Base-by-base conservation (phyloP, 257 asterid species). In the Plantago ovata region DNA sequence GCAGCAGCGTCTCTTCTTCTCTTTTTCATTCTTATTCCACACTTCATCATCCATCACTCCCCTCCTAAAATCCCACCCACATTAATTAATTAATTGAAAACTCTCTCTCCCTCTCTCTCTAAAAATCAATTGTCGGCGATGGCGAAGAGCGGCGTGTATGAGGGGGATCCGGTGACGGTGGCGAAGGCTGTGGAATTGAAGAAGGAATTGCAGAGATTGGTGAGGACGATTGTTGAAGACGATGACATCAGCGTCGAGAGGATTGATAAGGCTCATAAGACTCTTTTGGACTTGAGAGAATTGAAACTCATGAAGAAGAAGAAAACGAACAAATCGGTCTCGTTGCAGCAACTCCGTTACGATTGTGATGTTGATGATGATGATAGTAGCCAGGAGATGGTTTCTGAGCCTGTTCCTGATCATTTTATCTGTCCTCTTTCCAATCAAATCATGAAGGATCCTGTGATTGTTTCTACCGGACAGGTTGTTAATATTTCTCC, bases 371-470 rank as follows among this genome's bases (percentile, higher is more conserved):
- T 47, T 38, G 20, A n/a, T n/a, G 20, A 6, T 47, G 20, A 16
- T 47, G 20, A 18, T 16, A 11, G 3, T 12, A 16, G 23, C 7
- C n/a, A n/a, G n/a, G n/a, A n/a, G 10, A 19, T 40, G 66, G 58
- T n/a, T 36, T 53, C 60, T 9, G 68, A 41, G 16, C 19, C 69
- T 32, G 90, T 80, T 38, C 99, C 99, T 43, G 94, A 86, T 69
- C 89, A 81, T 67, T 93, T 89, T 53, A 77, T 70, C 22, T 93
- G 99, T 65, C 97, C 97, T 9, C 87, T 93, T 23, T 93, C 97
- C 0, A 84, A 77, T 66, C 78, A 84, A 46, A 80, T 89, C 53
- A 84, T 93, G 94, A 79, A 84, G 47, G 99, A 93, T 79, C 99
- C 97, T 55, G 97, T 93, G 56, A 69, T 93, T 69, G 45, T 89